Evolutionary conservation across 345 rosid species (phyloP).

Genomic region (Clausena lansium): DNA sequence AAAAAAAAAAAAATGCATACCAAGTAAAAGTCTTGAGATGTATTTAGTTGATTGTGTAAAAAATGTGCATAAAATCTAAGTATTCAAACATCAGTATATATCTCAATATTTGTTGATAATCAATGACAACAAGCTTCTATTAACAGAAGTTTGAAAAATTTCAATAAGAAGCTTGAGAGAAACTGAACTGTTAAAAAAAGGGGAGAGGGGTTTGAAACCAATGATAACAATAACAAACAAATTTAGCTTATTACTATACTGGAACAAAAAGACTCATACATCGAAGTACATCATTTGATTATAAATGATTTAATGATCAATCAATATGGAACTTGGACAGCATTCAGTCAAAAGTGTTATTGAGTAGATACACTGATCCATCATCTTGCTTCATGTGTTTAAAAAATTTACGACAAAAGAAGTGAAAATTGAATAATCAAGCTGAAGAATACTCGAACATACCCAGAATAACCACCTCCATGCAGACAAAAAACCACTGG

Average conservation of each 20-base stretch:
- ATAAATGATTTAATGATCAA: background rate
- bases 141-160: background rate
- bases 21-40: background rate
- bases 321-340: background rate
- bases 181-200: background rate
- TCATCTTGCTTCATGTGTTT: background rate
- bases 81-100: background rate
- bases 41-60: background rate
- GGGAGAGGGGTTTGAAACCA: background rate
- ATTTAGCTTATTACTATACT: background rate
- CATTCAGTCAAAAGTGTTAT: background rate
- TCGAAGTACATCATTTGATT: background rate
- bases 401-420: background rate
- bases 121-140: background rate
- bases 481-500: slow-evolving; percentile 90
- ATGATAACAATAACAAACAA: background rate
- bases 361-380: background rate
- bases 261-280: background rate
- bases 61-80: background rate
- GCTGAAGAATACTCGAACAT: slow-evolving; percentile 12
- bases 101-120: background rate
- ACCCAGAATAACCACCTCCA: slow-evolving; percentile 98
- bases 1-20: too few relatives aligned
- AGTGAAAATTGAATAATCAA: background rate
- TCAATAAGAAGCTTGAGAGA: background rate